Evolutionary conservation across 164 flowering plant species (phyloP).

Genomic region (Aristolochia californica): DNA sequence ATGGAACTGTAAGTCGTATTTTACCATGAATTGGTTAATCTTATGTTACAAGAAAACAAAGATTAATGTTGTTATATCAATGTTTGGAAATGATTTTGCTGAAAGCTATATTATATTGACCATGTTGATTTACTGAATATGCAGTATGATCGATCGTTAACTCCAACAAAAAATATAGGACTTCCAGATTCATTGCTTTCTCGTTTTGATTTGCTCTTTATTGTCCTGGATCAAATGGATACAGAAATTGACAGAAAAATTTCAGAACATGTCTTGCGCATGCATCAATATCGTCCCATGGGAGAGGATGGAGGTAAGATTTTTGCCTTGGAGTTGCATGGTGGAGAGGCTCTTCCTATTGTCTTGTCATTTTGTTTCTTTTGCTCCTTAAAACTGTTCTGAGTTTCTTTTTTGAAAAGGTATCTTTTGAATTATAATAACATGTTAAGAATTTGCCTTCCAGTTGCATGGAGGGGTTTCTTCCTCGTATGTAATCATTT

Average conservation of each 20-base stretch:
- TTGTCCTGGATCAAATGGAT: constrained; percentile 99
- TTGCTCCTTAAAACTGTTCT: background rate
- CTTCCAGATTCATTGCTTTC: constrained; percentile 97
- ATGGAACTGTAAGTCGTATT: constrained; percentile 78
- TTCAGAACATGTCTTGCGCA: constrained; percentile 95
- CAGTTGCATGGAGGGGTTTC: too few species aligned
- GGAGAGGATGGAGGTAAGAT: constrained; percentile 65
- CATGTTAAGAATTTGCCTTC: too few species aligned
- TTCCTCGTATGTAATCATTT: too few species aligned
- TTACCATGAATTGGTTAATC: too few species aligned
- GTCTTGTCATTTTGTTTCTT: too few species aligned
- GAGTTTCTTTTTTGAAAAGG: background rate
- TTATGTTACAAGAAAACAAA: too few species aligned
- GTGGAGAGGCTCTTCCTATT: too few species aligned
- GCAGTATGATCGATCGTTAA: constrained; percentile 97
- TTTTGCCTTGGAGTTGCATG: background rate
- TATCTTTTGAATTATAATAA: too few species aligned
- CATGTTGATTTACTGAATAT: background rate
- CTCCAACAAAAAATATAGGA: constrained; percentile 98
- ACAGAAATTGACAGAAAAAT: constrained; percentile 84
- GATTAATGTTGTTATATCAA: background rate
- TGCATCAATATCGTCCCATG: constrained; percentile 81
- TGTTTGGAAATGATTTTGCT: background rate
- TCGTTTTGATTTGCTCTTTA: constrained; percentile 93
- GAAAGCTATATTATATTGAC: background rate